Conservation (phyloP, 805 yeast species). For the Sugiyamaella mastotermitis region DNA sequence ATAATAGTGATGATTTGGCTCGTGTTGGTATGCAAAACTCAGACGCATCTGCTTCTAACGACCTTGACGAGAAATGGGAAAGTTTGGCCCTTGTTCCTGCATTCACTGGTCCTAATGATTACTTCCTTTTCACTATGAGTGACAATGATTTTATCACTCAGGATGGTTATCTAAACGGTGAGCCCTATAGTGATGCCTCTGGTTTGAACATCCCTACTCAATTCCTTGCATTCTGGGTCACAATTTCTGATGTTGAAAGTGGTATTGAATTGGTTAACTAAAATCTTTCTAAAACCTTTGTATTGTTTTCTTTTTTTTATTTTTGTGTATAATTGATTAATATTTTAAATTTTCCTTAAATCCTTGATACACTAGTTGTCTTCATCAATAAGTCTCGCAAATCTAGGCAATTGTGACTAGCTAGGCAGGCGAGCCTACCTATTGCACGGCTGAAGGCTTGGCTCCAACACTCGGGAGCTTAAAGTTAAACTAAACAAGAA, state of each 20-base stretch:
- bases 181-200: slow-evolving; percentile 10
- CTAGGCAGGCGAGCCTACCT: no score
- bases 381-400: no score
- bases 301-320: no score
- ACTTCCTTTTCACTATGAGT: slow-evolving; percentile 14
- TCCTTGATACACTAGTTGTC: no score
- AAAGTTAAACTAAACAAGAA: no score
- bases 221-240: slow-evolving; percentile 17
- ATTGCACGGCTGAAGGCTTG: no score
- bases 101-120: slow-evolving; percentile 11
- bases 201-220: slow-evolving; percentile 15
- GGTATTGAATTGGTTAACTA: slow-evolving; percentile 7
- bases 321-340: no score
- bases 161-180: slow-evolving; percentile 12
- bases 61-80: slow-evolving; percentile 18
- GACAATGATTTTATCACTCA: slow-evolving; percentile 19
- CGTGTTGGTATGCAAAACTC: slow-evolving; percentile 15
- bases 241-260: slow-evolving; percentile 4
- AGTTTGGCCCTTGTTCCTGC: slow-evolving; percentile 15
- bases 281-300: no score
- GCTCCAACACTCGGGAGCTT: no score
- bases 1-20: slow-evolving; percentile 9
- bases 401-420: no score
- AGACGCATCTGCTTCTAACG: slow-evolving; percentile 11
- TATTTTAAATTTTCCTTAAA: no score